Percentiles rank a stretch among this genome's conserved stretches.
phyloP scores from a whole-genome alignment of 148 eudicot genomes.

The Silene conica region DNA sequence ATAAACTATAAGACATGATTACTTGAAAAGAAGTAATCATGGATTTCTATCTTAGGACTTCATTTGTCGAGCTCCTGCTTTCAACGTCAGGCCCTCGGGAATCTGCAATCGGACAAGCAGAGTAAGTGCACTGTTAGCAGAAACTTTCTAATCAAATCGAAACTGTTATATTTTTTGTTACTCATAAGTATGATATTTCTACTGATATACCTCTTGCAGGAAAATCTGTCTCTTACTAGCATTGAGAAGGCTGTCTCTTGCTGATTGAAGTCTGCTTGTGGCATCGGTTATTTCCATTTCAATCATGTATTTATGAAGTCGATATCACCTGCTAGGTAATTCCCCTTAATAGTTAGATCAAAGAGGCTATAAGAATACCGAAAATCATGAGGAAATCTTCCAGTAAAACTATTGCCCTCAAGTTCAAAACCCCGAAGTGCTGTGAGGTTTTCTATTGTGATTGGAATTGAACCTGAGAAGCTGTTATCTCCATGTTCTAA shows the following conservation, averaged over 20 bases:
- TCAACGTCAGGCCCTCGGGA: background rate
- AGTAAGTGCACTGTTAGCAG: background rate
- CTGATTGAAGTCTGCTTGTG: background rate
- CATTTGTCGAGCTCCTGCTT: slow-evolving; percentile 1
- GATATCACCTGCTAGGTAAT: no score
- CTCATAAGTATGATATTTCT: background rate
- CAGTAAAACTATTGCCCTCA: no score
- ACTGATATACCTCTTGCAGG: background rate
- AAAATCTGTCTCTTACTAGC: background rate
- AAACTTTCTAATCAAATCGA: background rate
- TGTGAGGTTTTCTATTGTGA: no score
- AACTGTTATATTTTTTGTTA: background rate
- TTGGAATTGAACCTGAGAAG: no score
- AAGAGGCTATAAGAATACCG: no score
- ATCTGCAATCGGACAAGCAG: slow-evolving; percentile 2
- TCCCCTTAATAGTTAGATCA: no score
- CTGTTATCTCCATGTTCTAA: no score
- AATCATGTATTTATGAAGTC: background rate
- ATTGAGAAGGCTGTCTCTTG: slow-evolving; percentile 2
- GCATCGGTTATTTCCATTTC: slow-evolving; percentile 15
- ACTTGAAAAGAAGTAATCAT: background rate
- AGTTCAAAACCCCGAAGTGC: no score
- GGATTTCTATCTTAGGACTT: background rate
- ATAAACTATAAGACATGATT: background rate
- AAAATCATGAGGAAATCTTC: no score